Conservation (phyloP, 176 grass and related monocot species). For the Eragrostis nindensis region DNA sequence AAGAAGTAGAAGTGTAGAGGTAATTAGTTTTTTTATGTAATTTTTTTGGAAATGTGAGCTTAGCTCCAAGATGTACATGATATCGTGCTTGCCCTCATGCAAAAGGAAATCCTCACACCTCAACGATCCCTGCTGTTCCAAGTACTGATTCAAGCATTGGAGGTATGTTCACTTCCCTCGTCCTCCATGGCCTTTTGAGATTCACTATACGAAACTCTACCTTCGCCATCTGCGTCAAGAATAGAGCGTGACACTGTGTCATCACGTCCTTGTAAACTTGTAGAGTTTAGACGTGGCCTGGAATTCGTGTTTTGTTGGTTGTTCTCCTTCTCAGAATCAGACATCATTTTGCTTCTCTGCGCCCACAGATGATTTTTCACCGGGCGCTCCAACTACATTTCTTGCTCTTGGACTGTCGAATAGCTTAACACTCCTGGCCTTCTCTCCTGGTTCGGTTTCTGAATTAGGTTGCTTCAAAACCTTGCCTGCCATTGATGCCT, state of each 20-base stretch:
- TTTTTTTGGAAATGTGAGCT: neutral
- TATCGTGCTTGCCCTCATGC: constrained; percentile 22
- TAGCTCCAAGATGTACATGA: neutral
- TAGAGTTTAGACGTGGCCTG: constrained; percentile 13
- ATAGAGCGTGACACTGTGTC: neutral
- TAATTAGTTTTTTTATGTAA: neutral
- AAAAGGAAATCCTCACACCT: constrained; percentile 26
- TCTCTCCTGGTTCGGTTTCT: constrained; percentile 44
- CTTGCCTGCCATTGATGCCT: constrained; percentile 44
- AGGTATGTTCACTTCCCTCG: neutral
- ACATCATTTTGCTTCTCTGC: constrained; percentile 34
- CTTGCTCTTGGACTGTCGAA: constrained; percentile 38
- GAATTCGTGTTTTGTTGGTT: constrained; percentile 44
- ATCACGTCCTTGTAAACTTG: constrained; percentile 5
- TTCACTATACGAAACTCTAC: constrained; percentile 22
- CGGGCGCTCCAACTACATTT: constrained; percentile 26
- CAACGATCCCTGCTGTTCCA: constrained; percentile 10
- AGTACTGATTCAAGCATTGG: constrained; percentile 7
- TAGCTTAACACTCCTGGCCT: constrained; percentile 31
- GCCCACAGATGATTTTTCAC: constrained; percentile 48
- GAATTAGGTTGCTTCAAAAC: constrained; percentile 53
- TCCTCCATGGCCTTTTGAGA: constrained; percentile 20
- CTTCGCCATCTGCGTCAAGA: constrained; percentile 24
- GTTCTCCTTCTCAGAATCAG: constrained; percentile 64
- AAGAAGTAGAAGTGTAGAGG: neutral